A percentile compares a stretch with the other conserved stretches of the same genome.
phyloP scores from a whole-genome alignment of 2,329 filamentous ascomycete species.

The Fusarium siculi region DNA sequence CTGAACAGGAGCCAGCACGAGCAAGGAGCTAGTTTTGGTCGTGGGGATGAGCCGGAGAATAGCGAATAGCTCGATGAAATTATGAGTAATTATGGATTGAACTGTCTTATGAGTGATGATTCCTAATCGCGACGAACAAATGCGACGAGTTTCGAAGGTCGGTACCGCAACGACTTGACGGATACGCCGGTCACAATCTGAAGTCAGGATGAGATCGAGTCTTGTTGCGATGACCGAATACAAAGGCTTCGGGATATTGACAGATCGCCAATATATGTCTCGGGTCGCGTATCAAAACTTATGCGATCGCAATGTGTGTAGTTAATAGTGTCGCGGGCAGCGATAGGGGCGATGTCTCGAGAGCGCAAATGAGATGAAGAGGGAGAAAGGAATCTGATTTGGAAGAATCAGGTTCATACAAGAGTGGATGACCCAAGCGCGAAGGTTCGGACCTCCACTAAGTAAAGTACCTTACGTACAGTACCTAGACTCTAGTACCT shows the following conservation, averaged over 20 bases:
- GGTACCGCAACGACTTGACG: conserved; percentile 15
- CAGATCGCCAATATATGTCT: conserved; percentile 32
- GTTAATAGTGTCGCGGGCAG: conserved; percentile 14
- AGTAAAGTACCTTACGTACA: background rate
- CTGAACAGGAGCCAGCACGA: conserved; percentile 18
- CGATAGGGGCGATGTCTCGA: conserved; percentile 32
- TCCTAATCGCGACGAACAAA: conserved; percentile 9
- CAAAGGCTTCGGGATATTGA: conserved; percentile 19
- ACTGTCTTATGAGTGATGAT: background rate
- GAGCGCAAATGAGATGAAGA: conserved; percentile 31
- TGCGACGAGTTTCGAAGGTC: background rate
- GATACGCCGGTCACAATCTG: conserved; percentile 36
- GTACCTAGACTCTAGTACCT: conserved; percentile 32
- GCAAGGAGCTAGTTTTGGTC: conserved; percentile 16
- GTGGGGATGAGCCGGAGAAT: background rate
- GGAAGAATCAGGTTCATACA: conserved; percentile 29
- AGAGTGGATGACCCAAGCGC: conserved; percentile 35
- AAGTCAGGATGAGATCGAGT: conserved; percentile 21
- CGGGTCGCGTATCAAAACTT: conserved; percentile 24
- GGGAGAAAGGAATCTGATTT: conserved; percentile 38
- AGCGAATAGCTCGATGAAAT: background rate
- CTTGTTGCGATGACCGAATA: conserved; percentile 33
- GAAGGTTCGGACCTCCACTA: conserved; percentile 11
- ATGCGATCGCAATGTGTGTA: conserved; percentile 21
- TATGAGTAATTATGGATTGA: background rate